Base-by-base conservation (phyloP, 495 filamentous ascomycete genomes). In the Evernia prunastri region DNA sequence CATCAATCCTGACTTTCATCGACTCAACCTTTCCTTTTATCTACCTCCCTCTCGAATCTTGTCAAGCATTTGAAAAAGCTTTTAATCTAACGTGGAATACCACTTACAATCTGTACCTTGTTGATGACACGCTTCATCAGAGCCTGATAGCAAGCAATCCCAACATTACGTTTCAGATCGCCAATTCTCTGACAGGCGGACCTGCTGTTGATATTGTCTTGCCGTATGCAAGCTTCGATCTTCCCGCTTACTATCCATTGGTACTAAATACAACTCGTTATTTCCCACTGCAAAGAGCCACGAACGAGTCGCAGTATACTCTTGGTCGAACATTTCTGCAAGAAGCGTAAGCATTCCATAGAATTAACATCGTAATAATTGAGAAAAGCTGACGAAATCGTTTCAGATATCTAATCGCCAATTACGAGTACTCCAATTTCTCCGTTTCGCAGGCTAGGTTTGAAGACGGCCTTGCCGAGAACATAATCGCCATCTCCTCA, bases 301-400 rank as follows among this genome's bases (percentile, higher is more conserved):
- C 69, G 37, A 79, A 83, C 59, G 70, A 76, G 15, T 74, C 71
- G 0, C 81, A 84, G 60, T 83, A 80, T 66, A 80, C 79, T 2
- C 74, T 86, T 5, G 83, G 83, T 15, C 72, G 83, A 25, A 75
- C 76, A 6, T 84, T 86, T 58, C 66, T 86, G 25, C 83, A 86
- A 70, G 83, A 85, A 75, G 79, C 81, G 66, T 69, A 65, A 40
- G 64, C 58, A 73, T 74, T 51, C 69, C 73, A 13, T 18, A n/a
- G 35, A 0, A 20, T 29, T 0, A 40, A 4, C 0, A 9, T 11
- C 20, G 13, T 9, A 18, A 10, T n/a, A 17, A 1, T 25, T 25
- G 9, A 10, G 23, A 29, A n/a, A 56, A 18, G 51, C 51, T 54
- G 23, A 51, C 15, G 42, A 25, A 54, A 4, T 8, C 6, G 12